A percentile compares a stretch with the other conserved stretches of the same genome.
These are phyloP conservation scores for Pseudozyma sp. DNA, from an alignment of 1,284 basidiomycete species.

Conservation along the genomic window DNA sequence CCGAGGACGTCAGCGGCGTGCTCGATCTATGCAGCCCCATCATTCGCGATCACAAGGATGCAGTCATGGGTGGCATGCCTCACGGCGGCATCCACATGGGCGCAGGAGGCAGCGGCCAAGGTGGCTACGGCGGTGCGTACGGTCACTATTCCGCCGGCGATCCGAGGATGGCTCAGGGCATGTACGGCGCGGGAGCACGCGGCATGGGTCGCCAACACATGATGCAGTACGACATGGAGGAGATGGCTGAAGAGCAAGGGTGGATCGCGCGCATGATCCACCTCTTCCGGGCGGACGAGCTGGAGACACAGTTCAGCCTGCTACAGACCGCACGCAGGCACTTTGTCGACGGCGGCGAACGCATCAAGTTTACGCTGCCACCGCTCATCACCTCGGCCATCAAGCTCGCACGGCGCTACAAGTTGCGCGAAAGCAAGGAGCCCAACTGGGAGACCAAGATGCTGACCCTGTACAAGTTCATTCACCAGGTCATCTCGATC, in stretches of 20 bases:
- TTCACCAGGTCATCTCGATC: conserved; percentile 66
- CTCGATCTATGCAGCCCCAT: conserved; percentile 63
- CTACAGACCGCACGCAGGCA: conserved; percentile 63
- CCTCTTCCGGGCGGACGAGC: conserved; percentile 63
- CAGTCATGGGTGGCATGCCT: conserved; percentile 37
- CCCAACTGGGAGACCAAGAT: conserved; percentile 63
- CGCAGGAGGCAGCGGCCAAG: conserved; percentile 27
- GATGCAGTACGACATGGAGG: conserved; percentile 62
- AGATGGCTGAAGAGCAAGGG: conserved; percentile 66
- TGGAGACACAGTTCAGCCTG: conserved; percentile 65
- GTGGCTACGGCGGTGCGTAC: conserved; percentile 36
- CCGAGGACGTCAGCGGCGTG: conserved; percentile 66
- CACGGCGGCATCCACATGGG: conserved; percentile 41
- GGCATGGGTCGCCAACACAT: conserved; percentile 48
- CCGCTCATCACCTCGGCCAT: conserved; percentile 63
- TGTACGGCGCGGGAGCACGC: conserved; percentile 40
- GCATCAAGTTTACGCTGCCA: conserved; percentile 65
- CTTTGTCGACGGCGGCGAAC: conserved; percentile 64
- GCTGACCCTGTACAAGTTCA: conserved; percentile 65
- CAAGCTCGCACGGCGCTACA: conserved; percentile 66
- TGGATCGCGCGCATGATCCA: conserved; percentile 66
- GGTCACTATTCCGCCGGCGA: conserved; percentile 42
- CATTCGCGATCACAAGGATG: conserved; percentile 61
- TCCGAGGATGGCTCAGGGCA: conserved; percentile 41
- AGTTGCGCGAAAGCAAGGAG: conserved; percentile 52